phyloP scores from a whole-genome alignment of 116 monocot genomes.

The Posidonia oceanica region DNA sequence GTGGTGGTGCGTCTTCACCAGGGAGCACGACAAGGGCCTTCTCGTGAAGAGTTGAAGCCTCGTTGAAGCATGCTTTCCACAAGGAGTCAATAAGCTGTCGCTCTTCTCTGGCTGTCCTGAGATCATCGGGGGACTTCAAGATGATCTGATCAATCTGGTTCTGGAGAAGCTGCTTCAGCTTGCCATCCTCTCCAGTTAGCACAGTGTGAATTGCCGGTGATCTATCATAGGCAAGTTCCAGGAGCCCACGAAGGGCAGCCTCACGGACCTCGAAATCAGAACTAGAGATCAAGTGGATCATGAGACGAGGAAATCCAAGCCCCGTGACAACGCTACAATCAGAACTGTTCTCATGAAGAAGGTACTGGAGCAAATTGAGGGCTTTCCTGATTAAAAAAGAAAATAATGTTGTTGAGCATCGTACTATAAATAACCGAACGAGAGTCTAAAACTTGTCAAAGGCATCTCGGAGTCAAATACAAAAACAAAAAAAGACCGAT shows the following conservation, averaged over 20 bases:
- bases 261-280: conserved; percentile 55
- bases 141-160: conserved; percentile 43
- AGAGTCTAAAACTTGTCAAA: not conserved
- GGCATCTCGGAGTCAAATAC: too few species aligned
- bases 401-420: too few species aligned
- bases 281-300: conserved; percentile 64
- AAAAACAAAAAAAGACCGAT: too few species aligned
- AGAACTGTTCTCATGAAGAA: conserved; percentile 53
- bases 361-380: conserved; percentile 60
- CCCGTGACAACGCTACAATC: conserved; percentile 44
- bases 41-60: conserved; percentile 57
- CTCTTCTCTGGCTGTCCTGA: conserved; percentile 59
- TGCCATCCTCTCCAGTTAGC: conserved; percentile 33
- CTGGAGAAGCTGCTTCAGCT: conserved; percentile 48
- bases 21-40: conserved; percentile 71
- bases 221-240: conserved; percentile 45
- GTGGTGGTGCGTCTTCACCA: conserved; percentile 34
- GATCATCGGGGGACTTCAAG: conserved; percentile 45
- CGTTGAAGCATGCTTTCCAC: conserved; percentile 51
- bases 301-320: conserved; percentile 60
- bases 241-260: conserved; percentile 54
- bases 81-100: conserved; percentile 62
- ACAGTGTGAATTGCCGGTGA: conserved; percentile 10
- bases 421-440: not conserved
- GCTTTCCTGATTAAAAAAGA: conserved; percentile 51